Conservation (phyloP, 352 stramenopile genomes). For the Lagenidium sp. region DNA sequence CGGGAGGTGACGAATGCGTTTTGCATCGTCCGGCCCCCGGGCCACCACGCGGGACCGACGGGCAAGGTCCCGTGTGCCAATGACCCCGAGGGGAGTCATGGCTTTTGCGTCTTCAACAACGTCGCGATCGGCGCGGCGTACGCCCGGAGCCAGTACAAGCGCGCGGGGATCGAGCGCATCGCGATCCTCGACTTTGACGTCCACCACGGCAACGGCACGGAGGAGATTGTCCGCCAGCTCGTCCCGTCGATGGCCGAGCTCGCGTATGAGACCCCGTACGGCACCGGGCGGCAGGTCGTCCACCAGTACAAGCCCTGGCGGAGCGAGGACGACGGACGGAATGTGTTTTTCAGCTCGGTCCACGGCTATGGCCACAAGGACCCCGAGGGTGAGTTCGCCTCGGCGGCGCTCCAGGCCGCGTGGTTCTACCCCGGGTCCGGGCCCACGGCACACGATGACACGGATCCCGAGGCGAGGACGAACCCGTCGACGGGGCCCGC, state of each 20-base stretch:
- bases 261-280: slow-evolving; percentile 86
- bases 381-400: slow-evolving; percentile 36
- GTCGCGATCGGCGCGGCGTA: slow-evolving; percentile 96
- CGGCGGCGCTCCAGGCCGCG: slow-evolving; percentile 20
- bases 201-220: slow-evolving; percentile 97
- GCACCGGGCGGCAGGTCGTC: slow-evolving; percentile 72
- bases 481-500: slow-evolving; percentile 28
- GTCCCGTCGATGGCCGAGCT: slow-evolving; percentile 80
- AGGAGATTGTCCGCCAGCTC: slow-evolving; percentile 92
- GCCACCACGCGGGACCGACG: slow-evolving; percentile 94
- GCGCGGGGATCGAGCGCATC: slow-evolving; percentile 87
- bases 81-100: slow-evolving; percentile 81
- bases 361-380: slow-evolving; percentile 76
- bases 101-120: slow-evolving; percentile 99
- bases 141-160: slow-evolving; percentile 89
- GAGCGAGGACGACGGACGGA: slow-evolving; percentile 88
- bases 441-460: slow-evolving; percentile 7
- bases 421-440: slow-evolving; percentile 83
- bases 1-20: slow-evolving; percentile 94
- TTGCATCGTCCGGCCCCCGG: slow-evolving; percentile 93
- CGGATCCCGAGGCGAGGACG: too few relatives aligned
- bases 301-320: slow-evolving; percentile 95
- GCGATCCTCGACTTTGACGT: slow-evolving; percentile 99
- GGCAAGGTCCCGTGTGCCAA: slow-evolving; percentile 92
- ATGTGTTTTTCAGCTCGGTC: slow-evolving; percentile 95